Percentiles rank a stretch among this genome's conserved stretches.
Evolutionary conservation across 2,329 filamentous ascomycete genomes (phyloP).

Genomic region (Diaporthe humulicola): DNA sequence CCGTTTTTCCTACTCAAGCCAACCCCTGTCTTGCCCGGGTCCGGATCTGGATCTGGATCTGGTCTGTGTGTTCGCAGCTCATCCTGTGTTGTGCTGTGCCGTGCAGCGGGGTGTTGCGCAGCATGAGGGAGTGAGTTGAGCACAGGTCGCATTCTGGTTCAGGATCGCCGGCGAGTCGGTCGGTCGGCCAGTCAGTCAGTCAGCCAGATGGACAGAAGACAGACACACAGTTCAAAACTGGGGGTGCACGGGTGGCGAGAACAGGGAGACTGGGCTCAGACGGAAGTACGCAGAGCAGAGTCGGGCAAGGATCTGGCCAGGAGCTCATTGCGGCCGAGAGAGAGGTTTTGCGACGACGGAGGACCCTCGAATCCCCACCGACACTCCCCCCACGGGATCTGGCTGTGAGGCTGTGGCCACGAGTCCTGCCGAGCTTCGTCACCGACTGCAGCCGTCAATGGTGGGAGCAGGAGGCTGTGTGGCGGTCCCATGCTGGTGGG

Average conservation of each 20-base stretch:
- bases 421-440: neutral
- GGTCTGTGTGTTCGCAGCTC: slow-evolving; percentile 22
- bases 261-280: neutral
- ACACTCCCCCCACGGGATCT: neutral
- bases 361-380: neutral
- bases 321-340: slow-evolving; percentile 17
- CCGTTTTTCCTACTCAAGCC: neutral
- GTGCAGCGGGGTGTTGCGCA: slow-evolving; percentile 24
- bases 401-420: slow-evolving; percentile 2
- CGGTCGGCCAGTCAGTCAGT: neutral
- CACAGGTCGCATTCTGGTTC: slow-evolving; percentile 29
- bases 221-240: neutral
- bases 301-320: slow-evolving; percentile 25
- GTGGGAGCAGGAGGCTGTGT: neutral
- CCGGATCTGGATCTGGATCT: slow-evolving; percentile 1
- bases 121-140: slow-evolving; percentile 5
- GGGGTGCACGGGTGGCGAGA: neutral
- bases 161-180: neutral
- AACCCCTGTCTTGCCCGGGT: slow-evolving; percentile 1
- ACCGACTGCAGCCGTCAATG: neutral
- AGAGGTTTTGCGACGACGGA: neutral
- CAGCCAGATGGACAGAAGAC: neutral
- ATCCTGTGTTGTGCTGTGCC: neutral
- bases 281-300: neutral
- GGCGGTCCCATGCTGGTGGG: slow-evolving; percentile 11